Percentiles rank a stretch among this genome's conserved stretches.
Conservation (phyloP, 495 filamentous ascomycete genomes). For the Trichocladium uniseriatum region DNA sequence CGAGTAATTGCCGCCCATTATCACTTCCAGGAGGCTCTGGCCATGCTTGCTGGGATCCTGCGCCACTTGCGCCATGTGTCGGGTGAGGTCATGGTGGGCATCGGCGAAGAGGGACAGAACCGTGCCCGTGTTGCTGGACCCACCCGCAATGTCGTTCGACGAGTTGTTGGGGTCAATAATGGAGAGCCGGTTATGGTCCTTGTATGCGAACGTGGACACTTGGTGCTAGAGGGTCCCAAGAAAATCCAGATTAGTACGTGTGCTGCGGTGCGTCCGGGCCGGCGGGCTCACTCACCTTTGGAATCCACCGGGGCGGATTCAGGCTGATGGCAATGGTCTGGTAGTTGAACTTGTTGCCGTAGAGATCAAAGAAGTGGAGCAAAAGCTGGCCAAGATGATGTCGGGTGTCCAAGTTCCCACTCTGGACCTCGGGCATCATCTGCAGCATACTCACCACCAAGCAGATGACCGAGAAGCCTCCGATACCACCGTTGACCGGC, state of each 20-base stretch:
- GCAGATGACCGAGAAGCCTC: conserved; percentile 88
- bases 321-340: conserved; percentile 58
- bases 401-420: conserved; percentile 44
- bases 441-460: conserved; percentile 82
- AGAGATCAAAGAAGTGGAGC: conserved; percentile 79
- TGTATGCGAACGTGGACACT: conserved; percentile 31
- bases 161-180: conserved; percentile 85
- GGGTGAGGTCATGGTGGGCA: conserved; percentile 48
- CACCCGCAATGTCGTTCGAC: conserved; percentile 77
- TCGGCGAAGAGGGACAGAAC: conserved; percentile 57
- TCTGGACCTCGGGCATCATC: conserved; percentile 57
- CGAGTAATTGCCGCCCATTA: conserved; percentile 65
- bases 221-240: conserved; percentile 19
- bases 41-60: conserved; percentile 11
- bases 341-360: conserved; percentile 70
- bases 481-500: conserved; percentile 81
- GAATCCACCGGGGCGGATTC: conserved; percentile 57
- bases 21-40: conserved; percentile 52
- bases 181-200: conserved; percentile 47
- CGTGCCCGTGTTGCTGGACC: conserved; percentile 52
- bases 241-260: conserved; percentile 16
- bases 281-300: conserved; percentile 59
- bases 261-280: too few relatives aligned
- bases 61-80: conserved; percentile 43
- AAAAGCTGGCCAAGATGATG: conserved; percentile 68